These are phyloP conservation scores for Cyberlindnera euphorbiiphila DNA, from an alignment of 805 yeast genomes.

Conservation along the genomic window DNA sequence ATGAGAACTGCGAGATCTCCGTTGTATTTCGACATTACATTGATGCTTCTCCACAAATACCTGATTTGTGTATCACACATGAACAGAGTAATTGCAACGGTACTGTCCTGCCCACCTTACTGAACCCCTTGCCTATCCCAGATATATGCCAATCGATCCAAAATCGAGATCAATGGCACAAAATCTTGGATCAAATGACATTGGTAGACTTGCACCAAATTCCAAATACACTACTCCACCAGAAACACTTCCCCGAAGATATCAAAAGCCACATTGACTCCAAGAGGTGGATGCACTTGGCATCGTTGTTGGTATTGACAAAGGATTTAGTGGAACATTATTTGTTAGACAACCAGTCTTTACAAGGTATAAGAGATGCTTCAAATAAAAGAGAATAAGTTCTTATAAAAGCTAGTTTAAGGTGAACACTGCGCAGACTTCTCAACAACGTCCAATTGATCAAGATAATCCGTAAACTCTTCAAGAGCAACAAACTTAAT, in stretches of 20 bases:
- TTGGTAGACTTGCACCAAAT: not conserved
- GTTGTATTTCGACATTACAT: too few species aligned
- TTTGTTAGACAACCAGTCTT: not conserved
- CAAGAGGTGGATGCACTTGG: slow-evolving; percentile 1
- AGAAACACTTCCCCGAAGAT: slow-evolving; percentile 5
- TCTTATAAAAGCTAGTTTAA: too few species aligned
- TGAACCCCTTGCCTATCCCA: too few species aligned
- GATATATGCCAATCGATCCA: too few species aligned
- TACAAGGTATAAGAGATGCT: too few species aligned
- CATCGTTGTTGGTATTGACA: not conserved
- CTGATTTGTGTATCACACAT: too few species aligned
- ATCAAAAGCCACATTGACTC: slow-evolving; percentile 2
- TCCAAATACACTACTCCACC: not conserved
- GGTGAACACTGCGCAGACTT: slow-evolving; percentile 12
- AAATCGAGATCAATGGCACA: too few species aligned
- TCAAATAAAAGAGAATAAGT: too few species aligned
- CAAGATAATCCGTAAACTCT: slow-evolving; percentile 21
- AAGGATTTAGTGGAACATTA: slow-evolving; percentile 4
- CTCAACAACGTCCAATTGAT: slow-evolving; percentile 14
- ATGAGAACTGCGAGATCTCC: not conserved
- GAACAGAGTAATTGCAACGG: too few species aligned
- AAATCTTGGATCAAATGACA: not conserved
- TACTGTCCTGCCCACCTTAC: too few species aligned
- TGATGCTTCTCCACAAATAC: too few species aligned
- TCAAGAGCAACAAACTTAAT: slow-evolving; percentile 18